Percentiles rank a stretch among this genome's conserved stretches.
phyloP scores from a whole-genome alignment of 202 grass and related monocot species.

The Brachypodium distachyon region DNA sequence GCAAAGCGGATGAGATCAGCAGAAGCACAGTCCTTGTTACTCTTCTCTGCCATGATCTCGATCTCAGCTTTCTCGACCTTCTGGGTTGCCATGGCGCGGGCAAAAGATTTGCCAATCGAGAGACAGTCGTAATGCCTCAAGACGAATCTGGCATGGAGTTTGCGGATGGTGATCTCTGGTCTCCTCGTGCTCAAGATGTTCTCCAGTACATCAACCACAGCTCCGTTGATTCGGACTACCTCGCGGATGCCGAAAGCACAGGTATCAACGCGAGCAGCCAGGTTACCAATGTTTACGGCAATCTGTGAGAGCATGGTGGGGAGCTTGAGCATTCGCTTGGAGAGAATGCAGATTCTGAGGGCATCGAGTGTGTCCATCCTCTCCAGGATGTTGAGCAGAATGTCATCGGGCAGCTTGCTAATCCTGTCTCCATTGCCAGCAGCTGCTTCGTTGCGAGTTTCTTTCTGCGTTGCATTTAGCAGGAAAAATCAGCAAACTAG shows the following conservation, averaged over 20 bases:
- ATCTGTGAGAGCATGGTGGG: background rate
- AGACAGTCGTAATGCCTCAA: background rate
- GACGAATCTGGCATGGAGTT: background rate
- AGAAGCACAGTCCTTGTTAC: background rate
- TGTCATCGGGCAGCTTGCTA: background rate
- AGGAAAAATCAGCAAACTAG: background rate
- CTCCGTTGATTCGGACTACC: background rate
- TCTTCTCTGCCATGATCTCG: background rate
- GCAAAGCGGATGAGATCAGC: background rate
- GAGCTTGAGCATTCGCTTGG: background rate
- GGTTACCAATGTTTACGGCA: background rate
- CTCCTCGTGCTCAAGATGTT: background rate
- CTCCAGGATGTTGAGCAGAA: background rate
- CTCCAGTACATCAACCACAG: background rate
- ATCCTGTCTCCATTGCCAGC: background rate
- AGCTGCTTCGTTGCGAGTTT: background rate
- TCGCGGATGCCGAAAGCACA: background rate
- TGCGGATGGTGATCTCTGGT: background rate
- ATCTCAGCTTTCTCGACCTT: background rate
- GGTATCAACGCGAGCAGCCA: background rate
- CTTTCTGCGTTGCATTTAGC: background rate
- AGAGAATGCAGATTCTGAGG: background rate
- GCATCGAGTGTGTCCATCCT: background rate
- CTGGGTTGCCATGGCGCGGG: background rate
- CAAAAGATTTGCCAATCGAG: background rate